Conservation (phyloP, 768 basidiomycete genomes). For the Lentinula detonsa region DNA sequence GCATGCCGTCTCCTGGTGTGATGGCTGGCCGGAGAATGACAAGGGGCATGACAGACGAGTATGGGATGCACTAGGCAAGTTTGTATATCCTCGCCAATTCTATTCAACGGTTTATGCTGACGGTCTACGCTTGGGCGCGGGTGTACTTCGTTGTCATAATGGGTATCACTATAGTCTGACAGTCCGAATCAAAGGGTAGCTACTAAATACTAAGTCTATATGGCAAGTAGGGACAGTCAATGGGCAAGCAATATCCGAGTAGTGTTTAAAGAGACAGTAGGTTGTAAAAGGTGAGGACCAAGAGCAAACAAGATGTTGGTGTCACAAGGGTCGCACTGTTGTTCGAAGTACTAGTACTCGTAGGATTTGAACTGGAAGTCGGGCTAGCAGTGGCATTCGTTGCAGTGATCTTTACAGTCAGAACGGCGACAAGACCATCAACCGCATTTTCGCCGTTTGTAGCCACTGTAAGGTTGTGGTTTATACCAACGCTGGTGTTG, state of each 20-base stretch:
- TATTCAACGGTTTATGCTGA: too few species aligned
- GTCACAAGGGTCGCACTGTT: not conserved
- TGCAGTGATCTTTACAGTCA: conserved; percentile 21
- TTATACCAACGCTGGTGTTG: conserved; percentile 65
- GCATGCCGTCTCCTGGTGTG: conserved; percentile 15
- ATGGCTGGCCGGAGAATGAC: conserved; percentile 4
- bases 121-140: too few species aligned
- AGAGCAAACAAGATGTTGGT: not conserved
- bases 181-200: too few species aligned
- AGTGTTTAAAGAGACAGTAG: not conserved
- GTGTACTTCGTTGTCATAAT: too few species aligned
- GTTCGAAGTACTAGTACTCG: not conserved
- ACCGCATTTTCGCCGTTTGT: conserved; percentile 43
- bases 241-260: not conserved
- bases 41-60: conserved; percentile 3
- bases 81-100: too few species aligned
- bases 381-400: not conserved
- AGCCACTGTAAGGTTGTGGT: conserved; percentile 56
- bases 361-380: not conserved
- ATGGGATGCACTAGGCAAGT: not conserved
- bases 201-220: too few species aligned
- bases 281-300: not conserved
- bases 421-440: conserved; percentile 79
- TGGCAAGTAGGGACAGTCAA: not conserved
- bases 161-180: too few species aligned